Conservation (phyloP, 139 green algal genomes). For the Nannochloris sp. region DNA sequence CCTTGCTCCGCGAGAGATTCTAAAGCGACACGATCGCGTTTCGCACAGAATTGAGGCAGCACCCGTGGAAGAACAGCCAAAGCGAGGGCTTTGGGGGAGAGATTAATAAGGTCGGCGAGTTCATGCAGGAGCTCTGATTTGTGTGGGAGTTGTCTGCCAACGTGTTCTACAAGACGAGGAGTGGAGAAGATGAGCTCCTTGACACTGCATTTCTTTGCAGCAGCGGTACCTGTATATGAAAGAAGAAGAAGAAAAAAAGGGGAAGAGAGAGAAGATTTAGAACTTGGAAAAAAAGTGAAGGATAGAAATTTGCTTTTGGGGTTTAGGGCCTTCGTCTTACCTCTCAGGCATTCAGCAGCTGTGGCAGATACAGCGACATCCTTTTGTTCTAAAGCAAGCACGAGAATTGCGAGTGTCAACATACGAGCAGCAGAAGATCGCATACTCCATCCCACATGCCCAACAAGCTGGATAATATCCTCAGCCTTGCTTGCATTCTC, state of each 20-base stretch:
- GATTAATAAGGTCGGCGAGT: constrained; percentile 23
- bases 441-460: not conserved
- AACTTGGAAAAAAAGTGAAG: not conserved
- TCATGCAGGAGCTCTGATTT: constrained; percentile 23
- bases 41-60: constrained; percentile 12
- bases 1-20: constrained; percentile 25
- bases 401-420: constrained; percentile 27
- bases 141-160: constrained; percentile 24
- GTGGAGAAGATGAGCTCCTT: constrained; percentile 18
- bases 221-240: constrained; percentile 23
- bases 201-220: constrained; percentile 1
- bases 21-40: constrained; percentile 13
- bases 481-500: not conserved
- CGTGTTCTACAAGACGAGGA: constrained; percentile 24
- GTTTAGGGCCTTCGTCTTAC: constrained; percentile 4
- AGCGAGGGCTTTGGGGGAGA: constrained; percentile 8
- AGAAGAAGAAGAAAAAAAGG: not conserved
- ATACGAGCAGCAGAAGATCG: constrained; percentile 8
- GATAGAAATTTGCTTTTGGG: not conserved
- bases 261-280: not conserved
- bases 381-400: constrained; percentile 18
- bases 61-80: constrained; percentile 21
- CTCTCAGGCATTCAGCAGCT: constrained; percentile 26
- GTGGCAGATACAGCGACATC: constrained; percentile 7
- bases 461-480: constrained; percentile 19